Evolutionary conservation across 148 eudicot species (phyloP).

Genomic region (Agrostemma githago): DNA sequence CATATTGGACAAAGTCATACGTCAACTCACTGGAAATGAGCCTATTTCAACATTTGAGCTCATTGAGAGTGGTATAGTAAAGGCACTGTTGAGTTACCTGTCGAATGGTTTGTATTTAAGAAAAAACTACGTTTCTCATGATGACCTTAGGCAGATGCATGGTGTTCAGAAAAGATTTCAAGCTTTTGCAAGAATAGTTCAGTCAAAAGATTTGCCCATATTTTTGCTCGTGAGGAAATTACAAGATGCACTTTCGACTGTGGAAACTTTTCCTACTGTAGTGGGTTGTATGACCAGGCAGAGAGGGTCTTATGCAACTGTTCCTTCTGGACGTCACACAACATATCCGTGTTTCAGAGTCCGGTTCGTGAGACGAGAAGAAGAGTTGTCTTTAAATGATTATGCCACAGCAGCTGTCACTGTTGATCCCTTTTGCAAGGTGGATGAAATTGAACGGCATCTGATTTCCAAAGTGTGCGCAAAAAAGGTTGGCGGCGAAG

Average conservation of each 20-base stretch:
- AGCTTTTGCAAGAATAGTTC: conserved; percentile 59
- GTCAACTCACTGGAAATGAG: conserved; percentile 55
- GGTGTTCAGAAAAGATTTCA: conserved; percentile 55
- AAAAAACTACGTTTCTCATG: conserved; percentile 23
- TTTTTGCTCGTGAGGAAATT: conserved; percentile 49
- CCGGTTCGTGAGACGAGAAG: conserved; percentile 61
- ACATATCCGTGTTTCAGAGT: conserved; percentile 64
- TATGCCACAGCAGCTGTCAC: conserved; percentile 47
- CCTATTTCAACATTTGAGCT: conserved; percentile 88
- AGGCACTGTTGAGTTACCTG: conserved; percentile 59
- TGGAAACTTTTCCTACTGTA: conserved; percentile 68
- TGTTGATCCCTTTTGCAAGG: conserved; percentile 77
- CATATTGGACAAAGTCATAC: conserved; percentile 54
- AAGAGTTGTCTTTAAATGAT: conserved; percentile 52
- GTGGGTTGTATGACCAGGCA: conserved; percentile 38
- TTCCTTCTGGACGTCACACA: conserved; percentile 51
- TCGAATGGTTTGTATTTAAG: conserved; percentile 41
- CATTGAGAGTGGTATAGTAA: conserved; percentile 82
- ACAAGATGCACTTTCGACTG: conserved; percentile 71
- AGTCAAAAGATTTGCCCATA: conserved; percentile 35
- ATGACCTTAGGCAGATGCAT: conserved; percentile 19
- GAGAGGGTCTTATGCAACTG: conserved; percentile 59
- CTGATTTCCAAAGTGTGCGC: conserved; percentile 51
- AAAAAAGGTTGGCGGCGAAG: conserved; percentile 27
- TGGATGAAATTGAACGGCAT: conserved; percentile 64